Base-by-base conservation (phyloP, 257 asterid species). In the Nicotiana paniculata region DNA sequence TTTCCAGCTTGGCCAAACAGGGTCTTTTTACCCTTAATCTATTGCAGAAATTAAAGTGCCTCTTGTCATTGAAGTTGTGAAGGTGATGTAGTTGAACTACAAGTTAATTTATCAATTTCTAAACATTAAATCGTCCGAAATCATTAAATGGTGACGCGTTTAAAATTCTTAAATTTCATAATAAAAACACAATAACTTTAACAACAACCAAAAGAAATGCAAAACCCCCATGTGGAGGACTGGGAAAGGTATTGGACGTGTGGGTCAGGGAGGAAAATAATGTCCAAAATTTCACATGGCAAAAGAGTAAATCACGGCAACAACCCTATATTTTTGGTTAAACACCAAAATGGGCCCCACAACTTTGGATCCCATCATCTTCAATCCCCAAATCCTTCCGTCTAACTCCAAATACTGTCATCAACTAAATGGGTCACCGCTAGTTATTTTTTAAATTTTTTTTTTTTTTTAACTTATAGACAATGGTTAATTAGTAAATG, bases 251-350 rank as follows among this genome's bases (percentile, higher is more conserved):
- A 2, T 33, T 21, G 51, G 48, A 33, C 3, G 13, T 7, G 79
- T 74, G 79, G 79, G 43, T 6, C 43, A 48, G 0, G 24, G 39
- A 74, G 43, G 43, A 74, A 74, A 48, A 57, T 46, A 48, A 24
- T 74, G 43, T 74, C 79, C 83, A 32, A 43, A 18, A 65, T 21
- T 6, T 1, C 85, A 83, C 85, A 65, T 77, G 78, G 62, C 59
- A 16, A 74, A 21, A 55, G 70, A 79, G 83, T 28, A 83, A 83
- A 77, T 66, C 86, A 57, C 86, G 80, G 32, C 70, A 83, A 66
- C 85, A 83, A 65, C 70, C 51, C 37, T 17, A 54, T 58, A 68
- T 32, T 15, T 30, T 53, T 26, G 28, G 39, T 33, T 64, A 30
- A 68, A 39, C 54, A 3, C 28, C 81, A 82, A 70, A 79, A 5